phyloP scores from a whole-genome alignment of 768 basidiomycete species.

The Pleurotus tuoliensis region DNA sequence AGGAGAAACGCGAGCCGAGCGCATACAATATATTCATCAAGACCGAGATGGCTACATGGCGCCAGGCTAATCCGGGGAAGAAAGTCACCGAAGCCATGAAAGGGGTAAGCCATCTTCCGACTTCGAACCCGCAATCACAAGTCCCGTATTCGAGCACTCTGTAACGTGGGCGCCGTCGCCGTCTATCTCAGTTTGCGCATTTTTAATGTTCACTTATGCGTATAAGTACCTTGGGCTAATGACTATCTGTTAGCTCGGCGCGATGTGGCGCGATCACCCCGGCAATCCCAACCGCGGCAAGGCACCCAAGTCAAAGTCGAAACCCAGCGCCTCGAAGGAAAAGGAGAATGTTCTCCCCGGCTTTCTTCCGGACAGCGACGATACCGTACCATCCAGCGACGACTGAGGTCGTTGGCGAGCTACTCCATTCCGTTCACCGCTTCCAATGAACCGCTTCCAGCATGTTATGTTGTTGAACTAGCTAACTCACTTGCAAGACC shows the following conservation, averaged over 20 bases:
- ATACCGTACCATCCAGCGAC: conserved; percentile 3
- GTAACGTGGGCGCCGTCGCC: background rate
- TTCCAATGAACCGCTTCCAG: no score
- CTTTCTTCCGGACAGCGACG: background rate
- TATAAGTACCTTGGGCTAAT: background rate
- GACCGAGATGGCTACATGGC: conserved; percentile 55
- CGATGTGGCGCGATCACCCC: conserved; percentile 52
- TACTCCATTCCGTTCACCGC: no score
- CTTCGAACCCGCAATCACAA: no score
- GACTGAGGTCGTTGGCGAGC: background rate
- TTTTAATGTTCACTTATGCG: background rate
- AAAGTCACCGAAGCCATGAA: conserved; percentile 52
- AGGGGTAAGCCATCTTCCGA: conserved; percentile 23
- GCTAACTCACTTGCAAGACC: no score
- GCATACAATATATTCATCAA: conserved; percentile 59
- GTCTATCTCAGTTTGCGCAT: background rate
- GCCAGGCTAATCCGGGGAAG: conserved; percentile 43
- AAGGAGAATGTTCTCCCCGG: background rate
- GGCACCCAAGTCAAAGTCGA: conserved; percentile 20
- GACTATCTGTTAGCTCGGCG: conserved; percentile 40
- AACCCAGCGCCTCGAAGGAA: conserved; percentile 6
- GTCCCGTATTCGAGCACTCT: background rate
- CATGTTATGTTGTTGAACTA: no score
- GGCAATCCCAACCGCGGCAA: conserved; percentile 65
- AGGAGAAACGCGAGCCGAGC: conserved; percentile 47